Evolutionary conservation across 768 basidiomycete genomes (phyloP).

Genomic region (Amanita rubescens): DNA sequence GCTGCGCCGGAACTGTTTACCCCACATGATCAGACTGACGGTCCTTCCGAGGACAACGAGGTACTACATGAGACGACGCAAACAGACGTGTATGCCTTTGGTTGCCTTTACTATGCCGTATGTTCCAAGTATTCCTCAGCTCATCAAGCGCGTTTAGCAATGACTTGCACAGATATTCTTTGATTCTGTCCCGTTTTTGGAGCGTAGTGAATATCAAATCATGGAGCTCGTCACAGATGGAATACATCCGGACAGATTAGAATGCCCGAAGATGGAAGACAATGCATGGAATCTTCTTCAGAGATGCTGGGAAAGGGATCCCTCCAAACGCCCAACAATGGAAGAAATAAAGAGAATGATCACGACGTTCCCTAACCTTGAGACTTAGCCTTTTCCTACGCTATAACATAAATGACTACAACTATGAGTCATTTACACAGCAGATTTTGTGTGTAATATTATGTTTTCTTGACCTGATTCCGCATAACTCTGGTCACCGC

Average conservation of each 20-base stretch:
- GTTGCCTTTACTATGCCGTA: constrained; percentile 4
- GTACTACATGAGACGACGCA: no score
- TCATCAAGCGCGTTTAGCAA: not conserved
- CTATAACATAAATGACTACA: no score
- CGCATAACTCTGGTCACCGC: no score
- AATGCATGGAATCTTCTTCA: not conserved
- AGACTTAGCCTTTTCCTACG: no score
- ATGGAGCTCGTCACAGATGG: not conserved
- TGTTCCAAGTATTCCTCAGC: not conserved
- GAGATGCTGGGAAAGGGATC: not conserved
- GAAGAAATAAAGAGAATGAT: no score
- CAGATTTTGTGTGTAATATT: no score
- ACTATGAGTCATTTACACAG: no score
- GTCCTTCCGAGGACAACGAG: no score
- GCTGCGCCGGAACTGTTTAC: constrained; percentile 1
- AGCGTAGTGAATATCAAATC: not conserved
- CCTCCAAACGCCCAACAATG: not conserved
- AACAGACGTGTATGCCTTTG: no score
- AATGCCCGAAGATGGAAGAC: not conserved
- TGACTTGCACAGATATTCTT: not conserved
- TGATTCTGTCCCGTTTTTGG: not conserved
- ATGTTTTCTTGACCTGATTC: no score
- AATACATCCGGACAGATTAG: not conserved
- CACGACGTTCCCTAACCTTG: no score
- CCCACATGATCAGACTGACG: not conserved